Evolutionary conservation across 306 rosid genomes (phyloP), one percentile per base, ranked within the genome.

Genomic region (Dalbergia cochinchinensis): DNA sequence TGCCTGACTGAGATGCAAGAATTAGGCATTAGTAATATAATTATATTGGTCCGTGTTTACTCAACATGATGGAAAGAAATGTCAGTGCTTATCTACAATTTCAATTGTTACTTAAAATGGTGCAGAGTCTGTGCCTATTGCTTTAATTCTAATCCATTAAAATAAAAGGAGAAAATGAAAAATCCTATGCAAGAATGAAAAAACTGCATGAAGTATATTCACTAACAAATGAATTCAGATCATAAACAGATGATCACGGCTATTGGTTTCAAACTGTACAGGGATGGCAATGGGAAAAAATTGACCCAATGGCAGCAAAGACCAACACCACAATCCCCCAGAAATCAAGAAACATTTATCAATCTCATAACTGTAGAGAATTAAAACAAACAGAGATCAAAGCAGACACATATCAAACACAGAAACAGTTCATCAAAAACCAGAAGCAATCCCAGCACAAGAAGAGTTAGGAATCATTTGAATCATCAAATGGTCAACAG

Each of bases 401-500:
- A 85, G 39, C 26, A 69, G 20, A 69, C 37, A n/a, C 39, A 63
- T 63, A 78, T 73, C 39, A 69, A 69, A 76, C 68, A 62, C 66
- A 82, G 4, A 39, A 59, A 65, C 63, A 71, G 48, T 35, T 66
- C 77, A 83, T 13, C 20, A 16, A 53, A 75, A 65, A 45, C 71
- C 73, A 76, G 73, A 74, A 65, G 44, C 74, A 79, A 73, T 13
- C 12, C 26, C 18, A 45, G 11, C 6, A 73, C 73, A 73, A 47
- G 8, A 57, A 9, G 57, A n/a, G 11, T 42, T 41, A 67, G 41
- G 72, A 85, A 73, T 45, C 65, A 53, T 42, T 71, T 65, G 74
- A 85, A 72, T 73, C 69, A 80, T 65, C 42, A 19, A 69, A 81
- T 39, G 68, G 33, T 26, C 59, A 26, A 26, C 31, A 84, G 71